phyloP scores from a whole-genome alignment of 192 early-diverging fungal species.

The Backusella circina region DNA sequence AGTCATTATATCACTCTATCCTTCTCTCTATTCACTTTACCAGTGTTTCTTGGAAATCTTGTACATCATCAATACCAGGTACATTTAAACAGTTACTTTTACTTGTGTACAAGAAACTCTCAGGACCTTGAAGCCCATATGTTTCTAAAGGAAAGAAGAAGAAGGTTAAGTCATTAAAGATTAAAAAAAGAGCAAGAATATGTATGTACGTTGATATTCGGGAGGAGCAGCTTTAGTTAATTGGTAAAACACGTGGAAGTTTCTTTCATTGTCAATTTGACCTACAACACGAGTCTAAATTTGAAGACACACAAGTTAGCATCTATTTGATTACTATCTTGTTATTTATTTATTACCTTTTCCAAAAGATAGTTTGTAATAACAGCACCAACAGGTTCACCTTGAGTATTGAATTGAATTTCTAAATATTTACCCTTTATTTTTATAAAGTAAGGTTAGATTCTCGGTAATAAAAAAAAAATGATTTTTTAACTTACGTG shows the following conservation, averaged over 20 bases:
- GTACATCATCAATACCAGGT: slow-evolving; percentile 88
- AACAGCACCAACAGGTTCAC: slow-evolving; percentile 93
- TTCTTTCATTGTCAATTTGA: slow-evolving; percentile 91
- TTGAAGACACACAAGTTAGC: neutral
- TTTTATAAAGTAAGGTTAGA: neutral
- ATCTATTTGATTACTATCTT: neutral
- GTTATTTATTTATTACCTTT: slow-evolving; percentile 56
- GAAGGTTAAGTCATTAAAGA: neutral
- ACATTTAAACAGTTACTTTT: slow-evolving; percentile 75
- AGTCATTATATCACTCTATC: neutral
- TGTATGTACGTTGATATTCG: slow-evolving; percentile 58
- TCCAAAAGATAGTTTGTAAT: slow-evolving; percentile 98
- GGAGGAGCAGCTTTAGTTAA: slow-evolving; percentile 76
- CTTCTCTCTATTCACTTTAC: slow-evolving; percentile 23
- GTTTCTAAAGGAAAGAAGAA: slow-evolving; percentile 31
- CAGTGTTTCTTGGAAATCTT: slow-evolving; percentile 85
- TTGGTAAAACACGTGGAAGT: slow-evolving; percentile 98
- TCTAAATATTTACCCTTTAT: slow-evolving; percentile 95
- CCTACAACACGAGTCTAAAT: slow-evolving; percentile 87
- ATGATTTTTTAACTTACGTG: slow-evolving; percentile 59
- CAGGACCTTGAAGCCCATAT: slow-evolving; percentile 73
- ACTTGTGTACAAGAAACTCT: slow-evolving; percentile 75
- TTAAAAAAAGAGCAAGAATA: neutral
- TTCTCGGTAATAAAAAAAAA: neutral
- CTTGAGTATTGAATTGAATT: slow-evolving; percentile 91